Evolutionary conservation across 305 asterid species (phyloP).

Genomic region (Solanum aculeatissimum): DNA sequence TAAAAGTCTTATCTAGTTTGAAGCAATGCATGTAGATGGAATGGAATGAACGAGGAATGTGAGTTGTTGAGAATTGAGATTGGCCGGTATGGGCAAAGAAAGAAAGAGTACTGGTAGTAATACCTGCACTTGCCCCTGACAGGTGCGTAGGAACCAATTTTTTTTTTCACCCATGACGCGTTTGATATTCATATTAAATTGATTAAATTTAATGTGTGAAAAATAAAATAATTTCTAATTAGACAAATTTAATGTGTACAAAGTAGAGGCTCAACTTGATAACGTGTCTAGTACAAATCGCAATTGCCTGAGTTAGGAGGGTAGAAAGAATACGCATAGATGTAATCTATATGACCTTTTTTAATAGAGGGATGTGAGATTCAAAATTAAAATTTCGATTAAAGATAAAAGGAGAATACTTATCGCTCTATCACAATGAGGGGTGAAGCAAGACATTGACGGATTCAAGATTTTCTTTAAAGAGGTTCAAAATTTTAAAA

Average conservation of each 20-base stretch:
- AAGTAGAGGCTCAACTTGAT: neutral
- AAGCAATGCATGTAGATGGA: neutral
- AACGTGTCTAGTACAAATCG: neutral
- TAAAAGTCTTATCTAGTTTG: neutral
- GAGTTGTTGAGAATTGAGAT: neutral
- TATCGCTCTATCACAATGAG: neutral
- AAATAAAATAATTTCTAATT: neutral
- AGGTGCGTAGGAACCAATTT: neutral
- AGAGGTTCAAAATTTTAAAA: too few relatives aligned
- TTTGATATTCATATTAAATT: neutral
- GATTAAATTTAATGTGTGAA: rapidly evolving
- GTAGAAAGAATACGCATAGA: neutral
- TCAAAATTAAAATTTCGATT: neutral
- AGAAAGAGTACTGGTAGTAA: neutral
- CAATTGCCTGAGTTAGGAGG: neutral
- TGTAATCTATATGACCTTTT: neutral
- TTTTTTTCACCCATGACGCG: neutral
- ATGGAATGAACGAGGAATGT: neutral
- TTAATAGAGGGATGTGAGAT: neutral
- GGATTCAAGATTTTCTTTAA: too few relatives aligned
- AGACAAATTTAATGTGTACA: rapidly evolving
- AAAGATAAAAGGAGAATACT: neutral
- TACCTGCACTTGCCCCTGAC: neutral
- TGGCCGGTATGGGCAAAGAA: neutral
- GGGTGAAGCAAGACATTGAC: too few relatives aligned